Evolutionary conservation across 257 asterid genomes (phyloP), one percentile per base, ranked within the genome.

Genomic region (Ajuga chamaepitys): DNA sequence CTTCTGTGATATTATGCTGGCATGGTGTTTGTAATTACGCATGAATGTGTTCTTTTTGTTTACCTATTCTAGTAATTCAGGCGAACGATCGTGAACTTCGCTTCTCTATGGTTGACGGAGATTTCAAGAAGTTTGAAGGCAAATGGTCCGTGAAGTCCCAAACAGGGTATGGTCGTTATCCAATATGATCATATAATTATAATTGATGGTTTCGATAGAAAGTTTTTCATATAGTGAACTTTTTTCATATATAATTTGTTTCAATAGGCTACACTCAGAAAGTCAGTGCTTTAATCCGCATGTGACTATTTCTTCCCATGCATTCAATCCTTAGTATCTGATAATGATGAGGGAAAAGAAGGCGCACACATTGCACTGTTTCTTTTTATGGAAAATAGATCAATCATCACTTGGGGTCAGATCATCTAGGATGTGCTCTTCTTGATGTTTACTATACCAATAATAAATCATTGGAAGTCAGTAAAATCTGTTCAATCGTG

Each of bases 81-180:
- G 79, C 75, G 58, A 80, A 79, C 68, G 86, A 83, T 58, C 80
- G 93, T 9, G 96, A 89, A 20, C 98, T 92, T 71, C 80, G 32
- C 63, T 92, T 92, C 74, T 89, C 88, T 26, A 92, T 92, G 98
- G 95, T 89, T 64, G 98, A 87, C 70, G 98, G 98, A 56, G 98
- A 92, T 82, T 92, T 92, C 88, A 92, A 85, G 87, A 89, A 92
- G 78, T 92, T 92, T 67, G 97, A 89, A 82, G 98, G 96, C 70
- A 92, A 85, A 68, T 92, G 98, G 98, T 83, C 81, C 0, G 88
- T 89, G 66, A 87, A 78, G 84, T 82, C 88, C 66, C 72, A 75
- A 30, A 77, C 75, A 61, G 88, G 89, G 98, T 91, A 83, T 11
- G 73, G 32, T 66, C 22, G 53, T 16, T 57, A 16, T 73, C 35